Evolutionary conservation across 1,139 yeast species (phyloP).

Genomic region (Spencermartinsiella ligniputridi): DNA sequence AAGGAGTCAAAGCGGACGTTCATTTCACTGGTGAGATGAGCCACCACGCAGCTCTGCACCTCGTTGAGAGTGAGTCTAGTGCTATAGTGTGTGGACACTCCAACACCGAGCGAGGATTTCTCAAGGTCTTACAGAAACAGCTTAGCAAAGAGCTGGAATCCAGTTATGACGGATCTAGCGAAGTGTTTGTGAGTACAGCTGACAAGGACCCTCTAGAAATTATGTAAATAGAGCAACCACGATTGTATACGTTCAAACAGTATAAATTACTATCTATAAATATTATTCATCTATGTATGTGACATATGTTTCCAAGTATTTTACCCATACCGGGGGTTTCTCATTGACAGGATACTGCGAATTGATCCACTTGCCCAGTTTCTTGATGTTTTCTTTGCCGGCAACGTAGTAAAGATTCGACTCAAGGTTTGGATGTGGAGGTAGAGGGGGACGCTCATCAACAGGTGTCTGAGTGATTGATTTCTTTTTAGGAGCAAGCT

Average conservation of each 20-base stretch:
- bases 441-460: background rate
- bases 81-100: conserved; percentile 83
- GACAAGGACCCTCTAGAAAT: conserved; percentile 56
- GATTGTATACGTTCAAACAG: conserved; percentile 1
- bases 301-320: conserved; percentile 1
- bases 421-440: background rate
- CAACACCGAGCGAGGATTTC: conserved; percentile 87
- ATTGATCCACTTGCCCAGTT: conserved; percentile 27
- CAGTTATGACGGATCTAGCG: conserved; percentile 33
- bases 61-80: conserved; percentile 66
- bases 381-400: conserved; percentile 23
- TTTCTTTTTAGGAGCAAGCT: background rate
- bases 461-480: background rate
- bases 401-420: conserved; percentile 21
- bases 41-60: conserved; percentile 80
- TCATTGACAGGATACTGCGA: conserved; percentile 13
- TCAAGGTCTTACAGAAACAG: conserved; percentile 49
- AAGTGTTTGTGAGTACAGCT: conserved; percentile 44
- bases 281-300: background rate
- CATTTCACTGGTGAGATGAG: conserved; percentile 89
- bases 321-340: background rate
- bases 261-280: conserved; percentile 1
- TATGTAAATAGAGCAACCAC: background rate
- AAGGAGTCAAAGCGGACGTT: conserved; percentile 65
- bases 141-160: conserved; percentile 40